Percentiles rank a stretch among this genome's conserved stretches.
phyloP scores from a whole-genome alignment of 345 rosid species.

The Firmiana major region DNA sequence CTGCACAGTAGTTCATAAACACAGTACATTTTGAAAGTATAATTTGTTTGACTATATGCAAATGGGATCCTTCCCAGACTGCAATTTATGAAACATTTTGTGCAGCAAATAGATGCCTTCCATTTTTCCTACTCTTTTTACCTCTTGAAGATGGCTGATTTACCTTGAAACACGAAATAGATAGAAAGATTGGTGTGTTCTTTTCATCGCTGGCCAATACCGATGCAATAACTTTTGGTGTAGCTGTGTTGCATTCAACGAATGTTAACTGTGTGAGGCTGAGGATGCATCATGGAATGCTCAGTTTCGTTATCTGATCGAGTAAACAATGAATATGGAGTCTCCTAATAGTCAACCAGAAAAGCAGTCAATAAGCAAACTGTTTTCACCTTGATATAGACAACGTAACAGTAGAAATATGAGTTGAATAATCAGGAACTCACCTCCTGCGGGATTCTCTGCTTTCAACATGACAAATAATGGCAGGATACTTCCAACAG shows the following conservation, averaged over 20 bases:
- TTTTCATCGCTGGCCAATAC: not conserved
- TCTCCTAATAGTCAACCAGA: conserved; percentile 27
- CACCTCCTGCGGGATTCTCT: conserved; percentile 41
- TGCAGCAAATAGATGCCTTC: not conserved
- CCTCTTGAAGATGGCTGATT: not conserved
- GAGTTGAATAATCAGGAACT: conserved; percentile 6
- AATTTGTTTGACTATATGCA: too few relatives aligned
- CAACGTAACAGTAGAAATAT: not conserved
- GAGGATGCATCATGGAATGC: conserved; percentile 24
- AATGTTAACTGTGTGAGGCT: conserved; percentile 31
- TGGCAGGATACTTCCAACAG: conserved; percentile 65
- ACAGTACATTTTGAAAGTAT: not conserved
- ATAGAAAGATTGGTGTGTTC: not conserved
- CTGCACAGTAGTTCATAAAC: not conserved
- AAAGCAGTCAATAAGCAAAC: not conserved
- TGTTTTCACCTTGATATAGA: not conserved
- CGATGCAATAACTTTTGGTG: not conserved
- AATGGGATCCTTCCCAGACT: too few relatives aligned
- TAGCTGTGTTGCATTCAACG: not conserved
- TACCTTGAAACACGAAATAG: not conserved
- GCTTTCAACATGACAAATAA: conserved; percentile 48
- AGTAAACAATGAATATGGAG: conserved; percentile 26
- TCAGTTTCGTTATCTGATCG: conserved; percentile 67
- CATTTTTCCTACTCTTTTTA: not conserved
- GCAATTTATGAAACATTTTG: too few relatives aligned